A percentile compares a stretch with the other conserved stretches of the same genome.
Conservation (phyloP, 139 green algal species). For the Picochlorum sp. region DNA sequence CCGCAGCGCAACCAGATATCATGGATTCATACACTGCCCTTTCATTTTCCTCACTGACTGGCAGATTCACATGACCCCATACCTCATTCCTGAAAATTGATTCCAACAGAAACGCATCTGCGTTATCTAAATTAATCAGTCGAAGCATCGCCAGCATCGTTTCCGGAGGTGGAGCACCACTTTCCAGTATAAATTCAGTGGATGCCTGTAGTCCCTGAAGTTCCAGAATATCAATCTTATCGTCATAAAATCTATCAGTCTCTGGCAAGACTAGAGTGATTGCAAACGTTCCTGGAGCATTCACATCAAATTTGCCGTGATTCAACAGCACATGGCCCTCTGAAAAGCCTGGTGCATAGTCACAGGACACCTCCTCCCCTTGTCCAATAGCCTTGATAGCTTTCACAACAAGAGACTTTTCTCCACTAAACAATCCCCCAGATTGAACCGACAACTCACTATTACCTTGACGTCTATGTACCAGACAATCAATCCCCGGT, state of each 20-base stretch:
- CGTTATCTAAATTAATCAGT: conserved; percentile 59
- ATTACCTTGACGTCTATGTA: conserved; percentile 34
- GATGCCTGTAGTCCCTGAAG: conserved; percentile 40
- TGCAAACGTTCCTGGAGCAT: conserved; percentile 36
- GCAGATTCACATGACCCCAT: conserved; percentile 63
- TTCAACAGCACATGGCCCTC: conserved; percentile 70
- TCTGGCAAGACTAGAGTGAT: conserved; percentile 64
- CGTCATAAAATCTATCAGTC: conserved; percentile 61
- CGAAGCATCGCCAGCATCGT: conserved; percentile 75
- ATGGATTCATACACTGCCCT: conserved; percentile 68
- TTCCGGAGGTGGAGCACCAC: conserved; percentile 21
- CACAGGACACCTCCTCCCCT: conserved; percentile 38
- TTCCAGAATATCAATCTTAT: conserved; percentile 89
- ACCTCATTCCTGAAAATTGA: conserved; percentile 70
- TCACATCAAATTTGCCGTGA: conserved; percentile 56
- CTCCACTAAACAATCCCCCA: conserved; percentile 46
- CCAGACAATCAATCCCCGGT: conserved; percentile 66
- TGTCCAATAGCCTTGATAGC: conserved; percentile 21
- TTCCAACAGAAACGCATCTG: conserved; percentile 86
- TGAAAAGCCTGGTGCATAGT: conserved; percentile 26
- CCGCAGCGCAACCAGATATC: conserved; percentile 37
- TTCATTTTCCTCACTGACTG: conserved; percentile 79
- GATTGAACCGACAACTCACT: conserved; percentile 31
- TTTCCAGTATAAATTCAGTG: conserved; percentile 40
- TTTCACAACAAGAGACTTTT: conserved; percentile 40